phyloP scores from a whole-genome alignment of 495 filamentous ascomycete species.

The Umbilicaria muhlenbergii region DNA sequence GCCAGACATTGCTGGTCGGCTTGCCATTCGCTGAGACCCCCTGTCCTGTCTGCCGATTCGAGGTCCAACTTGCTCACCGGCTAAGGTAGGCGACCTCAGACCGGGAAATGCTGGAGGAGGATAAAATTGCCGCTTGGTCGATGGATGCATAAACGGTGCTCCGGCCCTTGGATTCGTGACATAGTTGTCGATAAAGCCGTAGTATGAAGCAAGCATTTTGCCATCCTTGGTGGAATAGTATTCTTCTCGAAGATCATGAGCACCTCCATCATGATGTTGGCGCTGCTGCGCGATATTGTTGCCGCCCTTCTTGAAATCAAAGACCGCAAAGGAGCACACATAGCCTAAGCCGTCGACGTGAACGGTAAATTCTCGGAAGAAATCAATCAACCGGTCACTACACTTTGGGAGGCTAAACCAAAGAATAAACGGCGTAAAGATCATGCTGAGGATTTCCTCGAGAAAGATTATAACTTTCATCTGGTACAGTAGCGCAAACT shows the following conservation, averaged over 20 bases:
- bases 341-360: conserved; percentile 94
- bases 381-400: conserved; percentile 88
- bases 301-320: conserved; percentile 79
- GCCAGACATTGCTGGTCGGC: conserved; percentile 4
- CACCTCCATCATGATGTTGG: conserved; percentile 19
- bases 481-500: conserved; percentile 80
- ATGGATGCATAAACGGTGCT: conserved; percentile 35
- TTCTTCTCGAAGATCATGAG: conserved; percentile 61
- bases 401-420: conserved; percentile 77
- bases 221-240: conserved; percentile 91
- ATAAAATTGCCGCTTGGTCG: conserved; percentile 39
- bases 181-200: conserved; percentile 87
- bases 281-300: conserved; percentile 32
- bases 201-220: conserved; percentile 93
- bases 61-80: conserved; percentile 33
- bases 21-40: conserved; percentile 17
- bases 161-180: conserved; percentile 44
- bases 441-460: conserved; percentile 80
- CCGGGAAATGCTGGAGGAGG: conserved; percentile 67
- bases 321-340: conserved; percentile 94
- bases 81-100: conserved; percentile 44
- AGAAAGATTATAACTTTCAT: conserved; percentile 80
- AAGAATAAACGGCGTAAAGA: conserved; percentile 80
- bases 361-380: conserved; percentile 93
- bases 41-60: conserved; percentile 6